Evolutionary conservation across 2,329 filamentous ascomycete species (phyloP), one percentile per base, ranked within the genome.

Genomic region (Rasamsonia emersonii): DNA sequence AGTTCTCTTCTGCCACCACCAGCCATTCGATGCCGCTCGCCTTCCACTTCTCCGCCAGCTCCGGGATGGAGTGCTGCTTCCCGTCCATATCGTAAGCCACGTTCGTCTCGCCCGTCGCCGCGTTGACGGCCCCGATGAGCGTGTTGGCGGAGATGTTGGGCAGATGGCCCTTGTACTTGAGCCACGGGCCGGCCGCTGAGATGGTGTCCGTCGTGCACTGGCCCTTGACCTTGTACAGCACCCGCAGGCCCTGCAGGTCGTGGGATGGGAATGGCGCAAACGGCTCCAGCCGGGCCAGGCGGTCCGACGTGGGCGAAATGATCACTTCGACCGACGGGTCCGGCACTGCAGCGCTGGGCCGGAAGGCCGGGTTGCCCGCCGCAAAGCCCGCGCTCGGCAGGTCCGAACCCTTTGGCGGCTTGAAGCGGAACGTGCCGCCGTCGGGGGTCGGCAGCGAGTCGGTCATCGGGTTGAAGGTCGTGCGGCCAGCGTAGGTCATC

Each of bases 121-220:
- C 86, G 61, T 95, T 95, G 55, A 88, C 73, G 38, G 91, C 91
- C 33, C 86, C 91, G 64, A 95, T 95, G 44, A 98, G 77, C 2
- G 91, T 98, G 73, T 98, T 98, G 55, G 86, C 86, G 47, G 80
- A 83, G 60, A 98, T 98, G 70, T 98, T 98, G 59, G 91, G 86
- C 41, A 98, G 76, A 62, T 98, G 91, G 41, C 91, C 91, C 71
- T 96, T 96, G 77, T 96, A 98, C 65, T 96, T 96, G 46, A 98
- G 76, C 89, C 89, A 96, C 10, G 89, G 89, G 4, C 89, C 89
- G 1, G 89, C 89, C 19, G 89, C 89, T 21, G 88, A 96, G 62
- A 98, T 98, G 48, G 91, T 96, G 64, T 98, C 91, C 25, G 91
- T 98, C 36, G 91, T 98, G 71, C 91, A 98, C 67, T 98, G 94